Conservation (phyloP, 495 filamentous ascomycete species). For the Penicillium angulare region DNA sequence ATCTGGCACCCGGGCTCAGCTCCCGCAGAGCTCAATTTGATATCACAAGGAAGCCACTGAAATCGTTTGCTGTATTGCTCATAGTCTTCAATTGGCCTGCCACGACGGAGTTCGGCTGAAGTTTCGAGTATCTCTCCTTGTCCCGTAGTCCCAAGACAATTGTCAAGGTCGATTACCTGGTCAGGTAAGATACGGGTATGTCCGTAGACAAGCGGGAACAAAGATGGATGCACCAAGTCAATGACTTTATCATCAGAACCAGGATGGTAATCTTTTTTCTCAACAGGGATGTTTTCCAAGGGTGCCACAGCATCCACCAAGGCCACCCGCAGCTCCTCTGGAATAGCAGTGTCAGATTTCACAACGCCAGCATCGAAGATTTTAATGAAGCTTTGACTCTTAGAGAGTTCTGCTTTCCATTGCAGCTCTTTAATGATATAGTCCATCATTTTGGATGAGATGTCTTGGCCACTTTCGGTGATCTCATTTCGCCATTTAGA, state of each 20-base stretch:
- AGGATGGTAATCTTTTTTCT: conserved; percentile 59
- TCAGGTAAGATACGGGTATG: conserved; percentile 43
- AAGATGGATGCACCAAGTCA: conserved; percentile 60
- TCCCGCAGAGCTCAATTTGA: conserved; percentile 37
- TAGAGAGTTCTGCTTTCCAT: conserved; percentile 36
- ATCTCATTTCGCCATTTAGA: conserved; percentile 40
- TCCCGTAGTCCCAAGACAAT: conserved; percentile 39
- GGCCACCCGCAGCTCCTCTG: conserved; percentile 17
- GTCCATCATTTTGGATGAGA: conserved; percentile 48
- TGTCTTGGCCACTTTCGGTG: conserved; percentile 19
- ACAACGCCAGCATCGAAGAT: conserved; percentile 33
- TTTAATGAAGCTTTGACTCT: conserved; percentile 26
- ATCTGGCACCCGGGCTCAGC: conserved; percentile 20
- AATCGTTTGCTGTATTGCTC: conserved; percentile 27
- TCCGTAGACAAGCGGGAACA: conserved; percentile 60
- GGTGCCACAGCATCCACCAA: conserved; percentile 21
- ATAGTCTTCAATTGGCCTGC: neutral
- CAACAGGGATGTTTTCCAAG: conserved; percentile 45
- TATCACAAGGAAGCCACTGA: conserved; percentile 61
- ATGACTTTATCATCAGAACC: conserved; percentile 53
- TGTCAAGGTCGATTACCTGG: conserved; percentile 32
- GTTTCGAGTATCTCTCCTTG: conserved; percentile 35
- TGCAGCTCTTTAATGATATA: conserved; percentile 51
- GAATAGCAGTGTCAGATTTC: conserved; percentile 36
- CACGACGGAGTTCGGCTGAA: neutral